These are phyloP conservation scores for Penstemon eatonii DNA, from an alignment of 257 asterid species.

Conservation along the genomic window DNA sequence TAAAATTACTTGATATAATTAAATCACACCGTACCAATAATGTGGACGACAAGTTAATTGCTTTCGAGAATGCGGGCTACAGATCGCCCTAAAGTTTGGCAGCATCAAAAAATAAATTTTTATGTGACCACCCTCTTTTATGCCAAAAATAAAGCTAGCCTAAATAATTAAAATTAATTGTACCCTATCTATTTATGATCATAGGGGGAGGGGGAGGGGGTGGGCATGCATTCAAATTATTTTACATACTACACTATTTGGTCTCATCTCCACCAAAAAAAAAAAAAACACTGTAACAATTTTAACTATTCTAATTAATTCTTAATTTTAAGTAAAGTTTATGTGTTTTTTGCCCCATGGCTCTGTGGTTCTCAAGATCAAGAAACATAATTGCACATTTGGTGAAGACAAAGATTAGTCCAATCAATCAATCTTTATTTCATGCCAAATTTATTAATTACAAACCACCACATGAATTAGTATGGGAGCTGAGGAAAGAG, in stretches of 20 bases:
- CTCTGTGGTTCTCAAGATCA: constrained; percentile 52
- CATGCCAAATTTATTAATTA: constrained; percentile 6
- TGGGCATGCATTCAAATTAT: constrained; percentile 2
- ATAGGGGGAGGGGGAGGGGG: background rate
- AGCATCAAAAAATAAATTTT: background rate
- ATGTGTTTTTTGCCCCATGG: constrained; percentile 32
- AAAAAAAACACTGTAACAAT: background rate
- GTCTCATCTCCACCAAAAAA: background rate
- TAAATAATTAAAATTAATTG: too few relatives aligned
- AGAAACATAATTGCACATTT: constrained; percentile 36
- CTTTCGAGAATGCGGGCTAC: background rate
- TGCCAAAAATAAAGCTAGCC: background rate
- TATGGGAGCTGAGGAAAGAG: background rate
- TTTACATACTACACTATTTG: background rate
- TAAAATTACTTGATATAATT: background rate
- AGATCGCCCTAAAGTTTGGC: constrained; percentile 24
- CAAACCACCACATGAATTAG: constrained; percentile 23
- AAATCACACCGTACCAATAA: constrained; percentile 12
- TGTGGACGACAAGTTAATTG: constrained; percentile 1
- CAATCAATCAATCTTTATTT: constrained; percentile 19
- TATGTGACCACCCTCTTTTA: too few relatives aligned
- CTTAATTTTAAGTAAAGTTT: background rate
- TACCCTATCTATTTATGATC: background rate
- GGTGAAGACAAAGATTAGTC: constrained; percentile 29
- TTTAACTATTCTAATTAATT: background rate